A percentile compares a stretch with the other conserved stretches of the same genome.
These are phyloP conservation scores for Collybia sordida DNA, from an alignment of 768 basidiomycete genomes.

Conservation along the genomic window DNA sequence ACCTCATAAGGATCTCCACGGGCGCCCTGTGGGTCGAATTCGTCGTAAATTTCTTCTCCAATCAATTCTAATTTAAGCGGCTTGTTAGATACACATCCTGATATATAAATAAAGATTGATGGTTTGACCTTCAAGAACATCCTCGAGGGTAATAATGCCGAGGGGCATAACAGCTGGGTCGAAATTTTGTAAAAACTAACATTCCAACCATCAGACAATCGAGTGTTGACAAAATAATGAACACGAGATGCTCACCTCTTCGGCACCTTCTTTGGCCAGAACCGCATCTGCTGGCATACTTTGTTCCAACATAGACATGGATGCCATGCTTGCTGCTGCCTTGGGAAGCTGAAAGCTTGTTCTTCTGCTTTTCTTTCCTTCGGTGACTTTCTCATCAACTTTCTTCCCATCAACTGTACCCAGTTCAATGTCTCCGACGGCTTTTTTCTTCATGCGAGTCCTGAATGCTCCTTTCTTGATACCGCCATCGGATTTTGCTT, in stretches of 20 bases:
- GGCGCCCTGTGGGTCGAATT: slow-evolving; percentile 82
- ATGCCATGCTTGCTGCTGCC: slow-evolving; percentile 39
- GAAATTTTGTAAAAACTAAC: slow-evolving; percentile 77
- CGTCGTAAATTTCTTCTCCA: slow-evolving; percentile 91
- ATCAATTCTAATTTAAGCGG: slow-evolving; percentile 62
- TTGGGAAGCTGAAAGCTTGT: slow-evolving; percentile 41
- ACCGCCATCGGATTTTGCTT: not conserved
- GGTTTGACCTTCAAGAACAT: slow-evolving; percentile 77
- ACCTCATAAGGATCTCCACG: slow-evolving; percentile 47
- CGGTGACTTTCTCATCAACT: slow-evolving; percentile 2
- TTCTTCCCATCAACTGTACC: slow-evolving; percentile 6
- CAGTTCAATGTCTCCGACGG: slow-evolving; percentile 15
- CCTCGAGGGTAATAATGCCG: slow-evolving; percentile 92
- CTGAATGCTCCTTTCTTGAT: not conserved
- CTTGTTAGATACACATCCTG: not conserved
- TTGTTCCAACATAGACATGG: slow-evolving; percentile 63
- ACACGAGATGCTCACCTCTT: slow-evolving; percentile 51
- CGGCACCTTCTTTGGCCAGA: slow-evolving; percentile 68
- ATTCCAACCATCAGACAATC: not conserved
- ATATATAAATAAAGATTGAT: not conserved
- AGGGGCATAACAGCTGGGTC: slow-evolving; percentile 83
- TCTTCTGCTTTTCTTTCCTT: slow-evolving; percentile 26
- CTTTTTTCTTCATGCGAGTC: not conserved
- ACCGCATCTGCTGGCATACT: slow-evolving; percentile 90
- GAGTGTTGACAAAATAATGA: slow-evolving; percentile 1